Percentiles rank a stretch among this genome's conserved stretches.
These are phyloP conservation scores for Bipolaris victoriae DNA, from an alignment of 2,329 filamentous ascomycete species.

Conservation along the genomic window DNA sequence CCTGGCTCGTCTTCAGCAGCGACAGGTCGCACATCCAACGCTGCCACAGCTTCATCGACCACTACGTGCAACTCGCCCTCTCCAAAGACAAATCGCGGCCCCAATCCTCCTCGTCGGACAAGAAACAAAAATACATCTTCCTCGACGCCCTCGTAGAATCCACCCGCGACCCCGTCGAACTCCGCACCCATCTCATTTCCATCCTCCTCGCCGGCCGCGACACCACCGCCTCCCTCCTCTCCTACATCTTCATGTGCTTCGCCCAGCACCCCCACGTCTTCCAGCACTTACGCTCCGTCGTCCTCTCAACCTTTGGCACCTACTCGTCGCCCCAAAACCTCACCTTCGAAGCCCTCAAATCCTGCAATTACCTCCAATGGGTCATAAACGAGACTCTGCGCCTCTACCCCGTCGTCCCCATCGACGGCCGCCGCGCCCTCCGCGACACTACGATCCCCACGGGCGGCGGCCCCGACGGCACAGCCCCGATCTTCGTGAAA, in stretches of 20 bases:
- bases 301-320: conserved; percentile 52
- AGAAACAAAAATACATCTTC: conserved; percentile 69
- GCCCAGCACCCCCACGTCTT: conserved; percentile 47
- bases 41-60: conserved; percentile 38
- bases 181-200: conserved; percentile 82
- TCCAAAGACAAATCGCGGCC: conserved; percentile 20
- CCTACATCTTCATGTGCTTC: conserved; percentile 66
- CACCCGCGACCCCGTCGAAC: conserved; percentile 68
- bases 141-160: conserved; percentile 80
- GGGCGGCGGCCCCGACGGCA: conserved; percentile 46
- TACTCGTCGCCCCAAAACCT: conserved; percentile 47
- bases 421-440: conserved; percentile 40
- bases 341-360: conserved; percentile 49
- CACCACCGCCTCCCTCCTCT: conserved; percentile 80
- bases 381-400: conserved; percentile 45
- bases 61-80: conserved; percentile 33
- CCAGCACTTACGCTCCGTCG: conserved; percentile 44
- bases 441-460: conserved; percentile 43
- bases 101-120: conserved; percentile 17
- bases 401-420: conserved; percentile 43
- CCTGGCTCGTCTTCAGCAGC: conserved; percentile 39
- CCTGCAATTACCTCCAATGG: conserved; percentile 42
- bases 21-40: conserved; percentile 39
- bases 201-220: conserved; percentile 85
- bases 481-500: conserved; percentile 40